phyloP scores from a whole-genome alignment of 177 flowering plant genomes.

The Vitis hybrid region DNA sequence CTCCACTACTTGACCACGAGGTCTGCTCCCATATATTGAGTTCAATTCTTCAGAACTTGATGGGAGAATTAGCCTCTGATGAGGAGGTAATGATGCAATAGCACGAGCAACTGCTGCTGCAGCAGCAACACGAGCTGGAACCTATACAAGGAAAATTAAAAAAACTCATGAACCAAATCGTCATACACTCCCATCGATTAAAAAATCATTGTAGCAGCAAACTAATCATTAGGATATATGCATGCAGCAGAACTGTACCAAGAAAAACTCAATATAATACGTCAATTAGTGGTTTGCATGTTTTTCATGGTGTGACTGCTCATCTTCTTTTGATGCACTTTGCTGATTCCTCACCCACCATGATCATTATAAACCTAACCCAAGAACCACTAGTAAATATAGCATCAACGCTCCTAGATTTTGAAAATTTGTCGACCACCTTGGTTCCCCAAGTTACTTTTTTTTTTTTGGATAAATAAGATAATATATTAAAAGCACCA shows the following conservation, averaged over 20 bases:
- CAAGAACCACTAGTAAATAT: too few species aligned
- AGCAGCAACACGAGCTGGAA: conserved; percentile 93
- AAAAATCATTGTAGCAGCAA: background rate
- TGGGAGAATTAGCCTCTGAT: conserved; percentile 66
- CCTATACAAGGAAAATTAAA: conserved; percentile 39
- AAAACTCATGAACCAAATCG: background rate
- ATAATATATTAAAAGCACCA: too few species aligned
- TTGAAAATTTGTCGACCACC: too few species aligned
- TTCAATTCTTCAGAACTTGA: conserved; percentile 81
- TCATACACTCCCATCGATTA: background rate
- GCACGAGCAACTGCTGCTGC: conserved; percentile 98
- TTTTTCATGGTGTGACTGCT: too few species aligned
- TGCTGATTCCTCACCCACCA: too few species aligned
- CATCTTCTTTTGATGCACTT: too few species aligned
- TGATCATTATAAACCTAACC: too few species aligned
- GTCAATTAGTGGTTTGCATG: background rate
- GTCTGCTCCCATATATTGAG: conserved; percentile 81
- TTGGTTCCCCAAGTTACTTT: too few species aligned
- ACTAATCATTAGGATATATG: background rate
- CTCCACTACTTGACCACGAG: conserved; percentile 55
- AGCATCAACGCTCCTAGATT: too few species aligned
- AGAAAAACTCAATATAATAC: background rate
- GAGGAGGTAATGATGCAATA: conserved; percentile 86
- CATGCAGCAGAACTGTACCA: background rate
- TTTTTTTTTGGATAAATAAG: too few species aligned